Conservation (phyloP, 495 filamentous ascomycete species). For the Talaromyces ruber region DNA sequence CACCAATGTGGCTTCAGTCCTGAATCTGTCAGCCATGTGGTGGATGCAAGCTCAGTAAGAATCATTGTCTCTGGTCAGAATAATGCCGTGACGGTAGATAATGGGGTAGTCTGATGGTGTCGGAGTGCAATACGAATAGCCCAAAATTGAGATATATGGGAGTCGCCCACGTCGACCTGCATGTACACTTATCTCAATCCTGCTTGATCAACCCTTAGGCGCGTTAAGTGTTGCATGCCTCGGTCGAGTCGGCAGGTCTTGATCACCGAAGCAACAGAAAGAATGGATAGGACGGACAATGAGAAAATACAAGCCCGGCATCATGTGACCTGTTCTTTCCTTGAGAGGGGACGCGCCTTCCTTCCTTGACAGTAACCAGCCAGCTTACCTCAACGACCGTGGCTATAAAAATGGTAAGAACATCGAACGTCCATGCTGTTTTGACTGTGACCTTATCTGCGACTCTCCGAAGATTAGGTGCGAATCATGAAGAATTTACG, state of each 20-base stretch:
- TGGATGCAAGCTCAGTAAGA: background rate
- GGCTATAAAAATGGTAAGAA: too few species aligned
- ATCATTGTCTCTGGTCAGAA: background rate
- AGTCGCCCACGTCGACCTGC: background rate
- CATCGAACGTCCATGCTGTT: too few species aligned
- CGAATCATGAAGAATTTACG: too few species aligned
- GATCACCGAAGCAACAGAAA: background rate
- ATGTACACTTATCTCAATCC: background rate
- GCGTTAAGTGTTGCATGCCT: background rate
- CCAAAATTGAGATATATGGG: background rate
- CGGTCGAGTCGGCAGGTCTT: background rate
- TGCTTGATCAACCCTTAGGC: background rate
- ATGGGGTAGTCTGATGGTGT: background rate
- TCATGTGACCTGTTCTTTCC: background rate
- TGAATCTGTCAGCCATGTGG: background rate
- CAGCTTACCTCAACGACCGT: background rate
- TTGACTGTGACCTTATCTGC: too few species aligned
- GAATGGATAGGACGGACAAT: background rate
- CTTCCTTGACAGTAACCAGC: background rate
- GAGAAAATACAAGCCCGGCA: background rate
- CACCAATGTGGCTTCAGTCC: background rate
- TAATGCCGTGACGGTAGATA: background rate
- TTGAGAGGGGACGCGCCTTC: background rate
- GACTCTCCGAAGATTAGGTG: too few species aligned
- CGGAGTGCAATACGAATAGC: background rate